These are phyloP conservation scores for Tylopilus felleus DNA, from an alignment of 768 basidiomycete genomes.

Conservation along the genomic window DNA sequence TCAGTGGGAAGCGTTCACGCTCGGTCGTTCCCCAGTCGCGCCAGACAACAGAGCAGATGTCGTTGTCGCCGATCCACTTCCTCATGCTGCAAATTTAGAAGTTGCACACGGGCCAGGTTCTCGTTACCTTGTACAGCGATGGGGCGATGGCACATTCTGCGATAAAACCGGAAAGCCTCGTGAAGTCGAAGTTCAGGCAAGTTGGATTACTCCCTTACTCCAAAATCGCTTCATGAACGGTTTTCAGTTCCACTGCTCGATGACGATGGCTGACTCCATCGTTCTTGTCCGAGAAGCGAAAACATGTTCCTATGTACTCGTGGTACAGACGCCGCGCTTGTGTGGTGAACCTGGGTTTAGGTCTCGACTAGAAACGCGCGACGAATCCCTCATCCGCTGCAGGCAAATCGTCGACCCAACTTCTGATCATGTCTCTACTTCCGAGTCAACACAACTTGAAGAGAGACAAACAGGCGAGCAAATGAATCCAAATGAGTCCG, in stretches of 20 bases:
- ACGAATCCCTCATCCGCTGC: slow-evolving; percentile 72
- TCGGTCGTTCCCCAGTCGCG: slow-evolving; percentile 63
- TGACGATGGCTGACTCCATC: slow-evolving; percentile 89
- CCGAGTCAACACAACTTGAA: slow-evolving; percentile 32
- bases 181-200: slow-evolving; percentile 93
- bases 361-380: slow-evolving; percentile 61
- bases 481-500: slow-evolving; percentile 43
- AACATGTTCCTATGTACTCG: slow-evolving; percentile 91
- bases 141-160: slow-evolving; percentile 89
- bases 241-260: slow-evolving; percentile 87
- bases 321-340: slow-evolving; percentile 91
- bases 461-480: slow-evolving; percentile 29
- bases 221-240: slow-evolving; percentile 1
- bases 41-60: slow-evolving; percentile 62
- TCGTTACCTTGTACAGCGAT: slow-evolving; percentile 88
- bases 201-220: slow-evolving; percentile 20
- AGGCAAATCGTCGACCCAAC: slow-evolving; percentile 58
- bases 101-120: slow-evolving; percentile 75
- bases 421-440: slow-evolving; percentile 16
- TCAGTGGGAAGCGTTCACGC: slow-evolving; percentile 78
- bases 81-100: slow-evolving; percentile 67
- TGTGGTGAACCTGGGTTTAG: slow-evolving; percentile 93
- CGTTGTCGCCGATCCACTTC: slow-evolving; percentile 61
- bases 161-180: slow-evolving; percentile 87
- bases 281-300: slow-evolving; percentile 90